Evolutionary conservation across 331 rosid species (phyloP), one percentile per base, ranked within the genome.

Genomic region (Acacia pycnantha): DNA sequence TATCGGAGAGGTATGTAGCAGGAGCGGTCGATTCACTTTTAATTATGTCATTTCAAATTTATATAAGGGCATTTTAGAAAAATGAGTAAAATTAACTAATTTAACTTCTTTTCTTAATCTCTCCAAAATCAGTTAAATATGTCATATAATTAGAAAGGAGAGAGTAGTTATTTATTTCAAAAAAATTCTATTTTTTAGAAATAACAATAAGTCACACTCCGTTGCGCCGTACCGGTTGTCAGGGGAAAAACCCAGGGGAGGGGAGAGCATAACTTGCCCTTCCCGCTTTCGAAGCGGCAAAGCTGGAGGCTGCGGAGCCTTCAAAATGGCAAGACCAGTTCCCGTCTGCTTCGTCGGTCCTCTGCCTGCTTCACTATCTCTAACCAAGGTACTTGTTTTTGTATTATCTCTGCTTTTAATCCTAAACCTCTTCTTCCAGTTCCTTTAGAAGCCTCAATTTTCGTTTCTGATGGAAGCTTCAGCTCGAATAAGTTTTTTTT

Each of bases 261-360:
- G 2, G 18, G 8, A 31, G 0, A 6, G 12, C 0, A 19, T 67
- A 66, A 18, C 58, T 70, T 2, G 31, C 19, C 40, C 40, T 72
- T 64, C 66, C 53, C 74, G 75, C 75, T 74, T 62, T 54, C 56
- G 58, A 75, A 71, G 43, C n/a, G 35, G 51, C 68, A 35, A 58
- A 74, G n/a, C 50, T 27, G 58, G 61, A 40, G 47, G 48, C 33
- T 72, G 56, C 50, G 53, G 53, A 6, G 40, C 69, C 70, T 69
- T 62, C 59, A 66, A 74, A 79, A 87, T 87, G 90, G 82, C 77
- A 78, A 82, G 78, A 26, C 19, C 82, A 61, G 77, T 78, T 51
- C 76, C 78, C 66, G 29, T 77, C 9, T 58, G 48, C 70, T 81
- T 81, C 79, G 37, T 48, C 58, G 70, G 51, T 78, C 86, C 88